Evolutionary conservation across 1,139 yeast genomes (phyloP), one percentile per base, ranked within the genome.

Genomic region (Debaryomyces fabryi): DNA sequence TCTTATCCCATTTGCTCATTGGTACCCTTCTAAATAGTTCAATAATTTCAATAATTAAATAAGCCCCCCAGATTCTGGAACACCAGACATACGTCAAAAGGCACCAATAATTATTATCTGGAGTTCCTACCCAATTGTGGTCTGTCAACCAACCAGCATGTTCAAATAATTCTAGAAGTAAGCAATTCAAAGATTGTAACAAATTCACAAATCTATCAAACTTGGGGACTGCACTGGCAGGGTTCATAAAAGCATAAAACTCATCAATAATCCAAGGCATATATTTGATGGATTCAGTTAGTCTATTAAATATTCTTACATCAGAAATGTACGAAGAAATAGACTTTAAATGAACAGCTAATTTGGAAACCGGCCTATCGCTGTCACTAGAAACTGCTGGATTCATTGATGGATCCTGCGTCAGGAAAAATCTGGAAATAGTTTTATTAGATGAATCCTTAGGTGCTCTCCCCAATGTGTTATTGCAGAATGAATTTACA

Each of bases 81-180:
- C 83, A 78, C 73, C 82, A 69, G 23, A 76, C 65, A 56, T 76
- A 76, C 1, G 80, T 71, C 52, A 71, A 77, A 23, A 68, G 60
- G 53, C 76, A 69, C 80, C 79, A 76, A 56, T 67, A 71, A 46
- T 58, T 56, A 56, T 76, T 69, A 52, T 77, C 78, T 33, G 59
- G 55, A 18, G 82, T 79, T 6, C 74, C 72, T 2, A 79, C 68
- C 81, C 83, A 81, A 53, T 77, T 71, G 57, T 81, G 85, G 43
- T 79, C 84, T 2, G 81, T 74, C 38, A 78, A 64, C 80, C 83
- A 81, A 1, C 84, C 85, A n/a, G 77, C 74, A 49, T 81, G 80
- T 55, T 81, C 86, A 39, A 81, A 63, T 6, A 80, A 67, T 58
- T 81, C 85, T 53, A 76, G 66, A 3, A 72, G 64, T 44, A 75